phyloP scores from a whole-genome alignment of 2,329 filamentous ascomycete genomes.

The Xylaria sp. region DNA sequence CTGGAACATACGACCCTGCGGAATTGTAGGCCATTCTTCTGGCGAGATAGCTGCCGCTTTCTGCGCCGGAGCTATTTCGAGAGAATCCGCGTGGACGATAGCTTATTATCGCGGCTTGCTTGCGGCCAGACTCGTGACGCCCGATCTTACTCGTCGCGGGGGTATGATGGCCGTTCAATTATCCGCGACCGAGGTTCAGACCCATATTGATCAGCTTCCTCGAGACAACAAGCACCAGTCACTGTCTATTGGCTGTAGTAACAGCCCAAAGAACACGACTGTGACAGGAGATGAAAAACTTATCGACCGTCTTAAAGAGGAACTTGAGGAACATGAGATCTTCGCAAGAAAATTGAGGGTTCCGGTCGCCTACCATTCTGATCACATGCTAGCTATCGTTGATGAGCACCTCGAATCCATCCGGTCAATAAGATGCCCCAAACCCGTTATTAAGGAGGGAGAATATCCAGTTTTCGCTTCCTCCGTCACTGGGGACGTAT shows the following conservation, averaged over 20 bases:
- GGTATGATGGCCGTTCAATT: background rate
- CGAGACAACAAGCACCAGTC: background rate
- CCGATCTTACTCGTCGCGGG: background rate
- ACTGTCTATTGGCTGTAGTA: background rate
- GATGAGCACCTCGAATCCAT: background rate
- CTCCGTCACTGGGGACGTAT: background rate
- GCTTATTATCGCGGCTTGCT: background rate
- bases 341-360: background rate
- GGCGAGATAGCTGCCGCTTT: background rate
- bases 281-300: background rate
- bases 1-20: background rate
- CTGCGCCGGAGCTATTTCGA: background rate
- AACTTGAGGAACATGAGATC: background rate
- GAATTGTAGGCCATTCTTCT: background rate
- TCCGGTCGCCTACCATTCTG: constrained; percentile 14
- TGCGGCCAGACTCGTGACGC: background rate
- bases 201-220: background rate
- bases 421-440: background rate
- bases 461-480: background rate
- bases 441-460: background rate
- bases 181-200: background rate
- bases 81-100: background rate
- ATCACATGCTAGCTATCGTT: background rate
- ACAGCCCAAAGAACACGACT: constrained; percentile 5
- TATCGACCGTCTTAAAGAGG: background rate